A percentile compares a stretch with the other conserved stretches of the same genome.
Conservation (phyloP, 2,329 filamentous ascomycete species). For the Phaeosphaeria sp. region DNA sequence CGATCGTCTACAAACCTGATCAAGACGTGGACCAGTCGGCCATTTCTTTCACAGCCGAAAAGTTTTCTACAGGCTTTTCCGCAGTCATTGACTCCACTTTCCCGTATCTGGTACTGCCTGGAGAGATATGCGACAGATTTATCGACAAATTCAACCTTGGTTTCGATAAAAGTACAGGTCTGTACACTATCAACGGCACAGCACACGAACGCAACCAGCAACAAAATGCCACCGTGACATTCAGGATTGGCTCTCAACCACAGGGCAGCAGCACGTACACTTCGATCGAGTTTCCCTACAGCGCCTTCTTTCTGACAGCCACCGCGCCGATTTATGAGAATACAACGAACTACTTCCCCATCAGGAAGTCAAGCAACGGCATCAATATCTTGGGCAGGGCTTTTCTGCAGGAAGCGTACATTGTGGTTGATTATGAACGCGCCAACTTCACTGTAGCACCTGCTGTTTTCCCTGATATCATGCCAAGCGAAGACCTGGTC, state of each 20-base stretch:
- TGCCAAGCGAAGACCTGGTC: slow-evolving; percentile 25
- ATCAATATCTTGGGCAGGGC: slow-evolving; percentile 40
- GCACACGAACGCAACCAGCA: slow-evolving; percentile 28
- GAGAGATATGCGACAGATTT: slow-evolving; percentile 47
- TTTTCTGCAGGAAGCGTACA: slow-evolving; percentile 47
- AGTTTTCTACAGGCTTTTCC: slow-evolving; percentile 22
- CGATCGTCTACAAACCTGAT: slow-evolving; percentile 30
- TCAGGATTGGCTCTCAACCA: slow-evolving; percentile 29
- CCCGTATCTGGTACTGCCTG: slow-evolving; percentile 41
- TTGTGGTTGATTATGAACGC: slow-evolving; percentile 46
- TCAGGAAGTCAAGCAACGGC: slow-evolving; percentile 33
- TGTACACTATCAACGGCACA: slow-evolving; percentile 46
- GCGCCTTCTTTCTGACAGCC: slow-evolving; percentile 31
- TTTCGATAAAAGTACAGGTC: slow-evolving; percentile 36
- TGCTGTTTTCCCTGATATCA: slow-evolving; percentile 27
- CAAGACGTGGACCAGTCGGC: slow-evolving; percentile 12
- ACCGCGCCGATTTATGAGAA: slow-evolving; percentile 16
- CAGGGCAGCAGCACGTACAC: slow-evolving; percentile 13
- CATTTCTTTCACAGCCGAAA: slow-evolving; percentile 14
- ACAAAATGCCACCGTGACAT: slow-evolving; percentile 32
- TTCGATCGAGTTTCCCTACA: slow-evolving; percentile 37
- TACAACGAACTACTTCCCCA: slow-evolving; percentile 37
- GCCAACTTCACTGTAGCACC: slow-evolving; percentile 42
- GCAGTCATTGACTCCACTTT: slow-evolving; percentile 50
- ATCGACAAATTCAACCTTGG: slow-evolving; percentile 42